Percentiles rank a stretch among this genome's conserved stretches.
These are phyloP conservation scores for Catunica adiposa DNA, from an alignment of 2,329 filamentous ascomycete genomes.

Conservation along the genomic window DNA sequence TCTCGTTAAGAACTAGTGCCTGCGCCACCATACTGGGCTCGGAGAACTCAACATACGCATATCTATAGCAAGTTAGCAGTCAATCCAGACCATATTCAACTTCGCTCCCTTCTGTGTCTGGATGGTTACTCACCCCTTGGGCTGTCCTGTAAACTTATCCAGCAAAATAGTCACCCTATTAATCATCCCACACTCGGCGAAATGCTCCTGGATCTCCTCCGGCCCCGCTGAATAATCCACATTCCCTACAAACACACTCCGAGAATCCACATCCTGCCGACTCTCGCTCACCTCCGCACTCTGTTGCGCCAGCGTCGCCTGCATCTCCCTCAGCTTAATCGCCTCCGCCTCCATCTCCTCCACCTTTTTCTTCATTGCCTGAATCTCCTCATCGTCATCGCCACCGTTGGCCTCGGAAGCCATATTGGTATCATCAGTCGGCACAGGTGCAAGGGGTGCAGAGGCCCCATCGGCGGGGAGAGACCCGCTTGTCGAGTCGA, in stretches of 20 bases:
- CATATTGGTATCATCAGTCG: too few species aligned
- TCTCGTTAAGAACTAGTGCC: slow-evolving; percentile 90
- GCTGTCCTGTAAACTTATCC: slow-evolving; percentile 96
- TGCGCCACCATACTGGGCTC: slow-evolving; percentile 86
- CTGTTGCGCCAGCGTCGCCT: slow-evolving; percentile 70
- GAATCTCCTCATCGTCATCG: slow-evolving; percentile 53
- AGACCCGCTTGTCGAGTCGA: too few species aligned
- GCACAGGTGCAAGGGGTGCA: too few species aligned
- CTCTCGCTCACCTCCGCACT: slow-evolving; percentile 71
- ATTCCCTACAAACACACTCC: slow-evolving; percentile 96
- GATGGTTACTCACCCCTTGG: slow-evolving; percentile 64
- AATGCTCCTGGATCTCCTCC: slow-evolving; percentile 96
- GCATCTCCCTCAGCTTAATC: slow-evolving; percentile 74
- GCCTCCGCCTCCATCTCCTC: slow-evolving; percentile 86
- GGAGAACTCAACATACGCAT: slow-evolving; percentile 96
- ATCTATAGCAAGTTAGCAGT: slow-evolving; percentile 35
- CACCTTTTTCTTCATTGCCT: slow-evolving; percentile 71
- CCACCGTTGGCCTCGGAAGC: neutral
- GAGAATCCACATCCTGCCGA: slow-evolving; percentile 86
- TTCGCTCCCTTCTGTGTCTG: neutral
- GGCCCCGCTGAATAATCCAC: slow-evolving; percentile 95
- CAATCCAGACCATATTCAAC: neutral
- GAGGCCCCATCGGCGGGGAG: too few species aligned
- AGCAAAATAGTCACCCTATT: slow-evolving; percentile 94
- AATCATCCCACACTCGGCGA: slow-evolving; percentile 92